phyloP scores from a whole-genome alignment of 1,139 yeast genomes.

The Candida tetrigidarum region DNA sequence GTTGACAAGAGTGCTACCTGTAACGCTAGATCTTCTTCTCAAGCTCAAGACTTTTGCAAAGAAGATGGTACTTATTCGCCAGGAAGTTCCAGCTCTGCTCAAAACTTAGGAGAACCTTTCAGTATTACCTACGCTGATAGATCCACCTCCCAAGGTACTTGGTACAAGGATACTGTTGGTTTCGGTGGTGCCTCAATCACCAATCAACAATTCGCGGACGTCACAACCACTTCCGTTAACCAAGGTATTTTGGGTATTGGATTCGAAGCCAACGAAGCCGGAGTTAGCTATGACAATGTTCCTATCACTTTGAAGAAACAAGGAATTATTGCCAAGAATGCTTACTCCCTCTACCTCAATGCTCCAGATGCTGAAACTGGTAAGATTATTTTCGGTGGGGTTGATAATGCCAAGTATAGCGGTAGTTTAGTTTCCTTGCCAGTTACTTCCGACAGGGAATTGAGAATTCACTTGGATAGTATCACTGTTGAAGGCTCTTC shows the following conservation, averaged over 20 bases:
- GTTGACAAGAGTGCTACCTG: constrained; percentile 13
- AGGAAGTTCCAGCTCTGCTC: constrained; percentile 7
- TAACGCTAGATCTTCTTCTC: not conserved
- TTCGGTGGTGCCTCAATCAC: constrained; percentile 17
- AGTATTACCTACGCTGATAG: constrained; percentile 18
- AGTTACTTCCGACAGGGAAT: constrained; percentile 7
- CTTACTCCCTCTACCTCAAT: constrained; percentile 39
- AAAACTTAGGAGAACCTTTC: constrained; percentile 15
- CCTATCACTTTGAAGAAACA: constrained; percentile 32
- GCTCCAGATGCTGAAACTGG: constrained; percentile 25
- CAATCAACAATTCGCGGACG: constrained; percentile 23
- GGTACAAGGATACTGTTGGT: constrained; percentile 51
- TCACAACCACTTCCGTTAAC: constrained; percentile 13
- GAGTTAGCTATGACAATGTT: constrained; percentile 30
- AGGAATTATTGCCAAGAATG: constrained; percentile 52
- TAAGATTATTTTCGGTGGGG: constrained; percentile 32
- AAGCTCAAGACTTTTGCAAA: constrained; percentile 6
- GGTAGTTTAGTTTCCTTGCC: constrained; percentile 22
- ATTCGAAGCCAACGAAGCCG: constrained; percentile 15
- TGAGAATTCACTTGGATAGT: constrained; percentile 9
- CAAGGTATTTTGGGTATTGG: constrained; percentile 28
- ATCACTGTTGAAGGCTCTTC: not conserved
- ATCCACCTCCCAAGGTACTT: constrained; percentile 47
- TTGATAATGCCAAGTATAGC: constrained; percentile 30
- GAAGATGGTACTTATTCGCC: constrained; percentile 11